phyloP scores from a whole-genome alignment of 1,139 yeast genomes.

The Geotrichum reessii region DNA sequence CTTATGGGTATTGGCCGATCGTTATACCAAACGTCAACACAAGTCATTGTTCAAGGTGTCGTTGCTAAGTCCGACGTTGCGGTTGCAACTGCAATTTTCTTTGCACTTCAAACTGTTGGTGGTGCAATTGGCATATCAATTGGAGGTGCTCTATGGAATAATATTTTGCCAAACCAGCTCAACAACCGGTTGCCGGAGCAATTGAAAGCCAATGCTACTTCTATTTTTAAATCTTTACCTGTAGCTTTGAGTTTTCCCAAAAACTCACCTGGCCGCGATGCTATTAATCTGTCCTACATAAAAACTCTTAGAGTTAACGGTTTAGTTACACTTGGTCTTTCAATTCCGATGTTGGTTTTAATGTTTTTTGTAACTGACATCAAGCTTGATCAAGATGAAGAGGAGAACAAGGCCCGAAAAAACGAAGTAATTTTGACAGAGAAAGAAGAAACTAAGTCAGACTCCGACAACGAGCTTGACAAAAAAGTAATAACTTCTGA shows the following conservation, averaged over 20 bases:
- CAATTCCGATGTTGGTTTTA: not conserved
- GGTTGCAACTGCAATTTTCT: conserved; percentile 23
- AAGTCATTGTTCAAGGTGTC: conserved; percentile 22
- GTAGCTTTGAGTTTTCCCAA: not conserved
- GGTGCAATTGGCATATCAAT: conserved; percentile 33
- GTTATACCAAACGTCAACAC: conserved; percentile 21
- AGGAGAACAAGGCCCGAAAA: not conserved
- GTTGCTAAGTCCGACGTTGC: conserved; percentile 22
- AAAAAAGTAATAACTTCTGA: not conserved
- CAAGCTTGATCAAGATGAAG: not conserved
- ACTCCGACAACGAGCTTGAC: not conserved
- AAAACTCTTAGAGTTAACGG: not conserved
- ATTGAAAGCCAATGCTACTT: not conserved
- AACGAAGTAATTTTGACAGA: not conserved
- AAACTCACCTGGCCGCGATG: not conserved
- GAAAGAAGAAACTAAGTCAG: not conserved
- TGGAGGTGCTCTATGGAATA: conserved; percentile 31
- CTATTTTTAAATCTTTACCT: conserved; percentile 1
- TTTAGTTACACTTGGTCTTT: not conserved
- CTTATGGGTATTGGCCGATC: conserved; percentile 25
- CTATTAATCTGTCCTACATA: conserved; percentile 1
- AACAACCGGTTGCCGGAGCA: conserved; percentile 18
- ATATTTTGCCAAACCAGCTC: conserved; percentile 25
- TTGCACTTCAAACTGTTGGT: conserved; percentile 26
- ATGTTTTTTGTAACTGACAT: not conserved